Evolutionary conservation across 306 rosid species (phyloP).

Genomic region (Rosa persica): DNA sequence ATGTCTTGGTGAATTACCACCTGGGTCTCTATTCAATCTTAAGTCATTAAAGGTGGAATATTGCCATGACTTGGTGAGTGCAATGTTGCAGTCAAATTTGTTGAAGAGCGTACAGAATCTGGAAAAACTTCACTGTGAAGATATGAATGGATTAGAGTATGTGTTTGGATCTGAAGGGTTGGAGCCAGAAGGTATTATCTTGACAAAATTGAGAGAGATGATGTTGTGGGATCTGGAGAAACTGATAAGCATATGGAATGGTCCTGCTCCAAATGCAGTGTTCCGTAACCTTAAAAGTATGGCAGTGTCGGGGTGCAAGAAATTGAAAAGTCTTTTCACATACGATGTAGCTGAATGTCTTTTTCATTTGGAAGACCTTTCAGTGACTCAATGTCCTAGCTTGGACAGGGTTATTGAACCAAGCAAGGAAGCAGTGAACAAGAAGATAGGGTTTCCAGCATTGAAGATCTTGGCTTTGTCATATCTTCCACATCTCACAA

Average conservation of each 20-base stretch:
- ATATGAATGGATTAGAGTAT: not conserved
- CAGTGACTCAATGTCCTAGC: not conserved
- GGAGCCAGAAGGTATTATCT: not conserved
- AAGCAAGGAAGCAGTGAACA: not conserved
- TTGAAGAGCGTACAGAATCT: not conserved
- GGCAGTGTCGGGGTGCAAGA: not conserved
- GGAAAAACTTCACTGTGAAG: not conserved
- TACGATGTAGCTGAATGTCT: not conserved
- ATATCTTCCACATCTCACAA: not conserved
- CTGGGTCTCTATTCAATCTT: not conserved
- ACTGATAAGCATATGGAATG: not conserved
- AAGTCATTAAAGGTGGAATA: slow-evolving; percentile 2
- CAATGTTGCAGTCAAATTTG: slow-evolving; percentile 1
- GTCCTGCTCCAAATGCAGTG: not conserved
- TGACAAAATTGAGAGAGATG: not conserved
- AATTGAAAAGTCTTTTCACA: not conserved
- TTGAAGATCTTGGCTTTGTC: not conserved
- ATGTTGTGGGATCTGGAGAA: not conserved
- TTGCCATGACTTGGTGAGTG: not conserved
- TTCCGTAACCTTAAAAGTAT: not conserved
- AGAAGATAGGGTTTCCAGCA: not conserved
- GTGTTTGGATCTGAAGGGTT: not conserved
- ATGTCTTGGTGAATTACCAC: not conserved
- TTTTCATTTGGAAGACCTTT: not conserved
- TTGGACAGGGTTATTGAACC: not conserved